phyloP scores from a whole-genome alignment of 345 rosid genomes.

The Nasturtium officinale region DNA sequence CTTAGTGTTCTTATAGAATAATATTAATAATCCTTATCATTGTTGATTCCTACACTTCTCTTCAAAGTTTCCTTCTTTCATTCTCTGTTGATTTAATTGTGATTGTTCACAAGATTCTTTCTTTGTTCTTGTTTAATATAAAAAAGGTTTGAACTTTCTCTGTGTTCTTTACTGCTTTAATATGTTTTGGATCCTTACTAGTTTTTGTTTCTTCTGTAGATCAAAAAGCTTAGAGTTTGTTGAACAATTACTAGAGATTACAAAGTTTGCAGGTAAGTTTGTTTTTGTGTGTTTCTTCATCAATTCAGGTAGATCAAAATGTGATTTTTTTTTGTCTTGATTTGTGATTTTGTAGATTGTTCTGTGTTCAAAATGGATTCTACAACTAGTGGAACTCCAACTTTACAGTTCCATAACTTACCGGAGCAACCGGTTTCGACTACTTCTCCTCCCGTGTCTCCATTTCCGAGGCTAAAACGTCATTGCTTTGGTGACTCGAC shows the following conservation, averaged over 20 bases:
- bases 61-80: slow-evolving; percentile 35
- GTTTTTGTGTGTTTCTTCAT: slow-evolving; percentile 23
- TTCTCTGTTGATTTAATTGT: slow-evolving; percentile 19
- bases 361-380: slow-evolving; percentile 81
- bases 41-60: slow-evolving; percentile 29
- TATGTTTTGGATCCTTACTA: slow-evolving; percentile 17
- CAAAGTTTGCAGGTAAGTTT: slow-evolving; percentile 40
- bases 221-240: slow-evolving; percentile 53
- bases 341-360: slow-evolving; percentile 57
- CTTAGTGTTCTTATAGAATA: slow-evolving; percentile 13
- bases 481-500: slow-evolving; percentile 78
- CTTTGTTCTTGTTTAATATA: slow-evolving; percentile 1
- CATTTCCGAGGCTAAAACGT: slow-evolving; percentile 69
- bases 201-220: slow-evolving; percentile 45
- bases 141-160: slow-evolving; percentile 6
- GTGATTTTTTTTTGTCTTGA: slow-evolving; percentile 34
- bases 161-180: not conserved
- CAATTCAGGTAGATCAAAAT: slow-evolving; percentile 41
- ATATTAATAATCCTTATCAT: slow-evolving; percentile 23
- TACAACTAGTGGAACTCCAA: slow-evolving; percentile 71
- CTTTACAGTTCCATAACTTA: slow-evolving; percentile 66
- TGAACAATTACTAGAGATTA: slow-evolving; percentile 35
- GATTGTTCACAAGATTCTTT: slow-evolving; percentile 29
- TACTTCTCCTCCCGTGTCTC: slow-evolving; percentile 53
- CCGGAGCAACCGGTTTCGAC: slow-evolving; percentile 70